Base-by-base conservation (phyloP, 805 yeast species). In the Grigorovia humatica region DNA sequence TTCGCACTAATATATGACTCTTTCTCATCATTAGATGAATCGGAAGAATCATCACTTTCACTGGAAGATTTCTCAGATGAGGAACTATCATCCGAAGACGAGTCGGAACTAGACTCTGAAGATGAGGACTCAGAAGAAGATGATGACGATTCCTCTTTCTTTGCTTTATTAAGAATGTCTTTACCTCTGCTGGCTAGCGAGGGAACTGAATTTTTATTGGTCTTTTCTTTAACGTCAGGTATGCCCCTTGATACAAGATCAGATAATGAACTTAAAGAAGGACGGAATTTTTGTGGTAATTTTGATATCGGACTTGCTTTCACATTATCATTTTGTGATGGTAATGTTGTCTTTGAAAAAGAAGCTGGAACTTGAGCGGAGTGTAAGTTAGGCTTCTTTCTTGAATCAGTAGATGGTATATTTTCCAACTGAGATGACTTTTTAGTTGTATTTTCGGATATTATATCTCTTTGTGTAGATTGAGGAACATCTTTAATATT, bases 211-310 rank as follows among this genome's bases (percentile, higher is more conserved):
- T 17, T n/a, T 17, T 51, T 44, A 5, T 9, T 19, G 27, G 38
- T 54, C 19, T 70, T 70, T 46, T 81, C 86, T 51, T 73, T 75
- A 0, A 83, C 87, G 19, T 79, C 85, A 1, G 89, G 89, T 12
- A 83, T 74, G 4, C 87, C 88, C 49, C 82, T 71, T n/a, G 75
- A 72, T 4, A 76, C 81, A 53, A 83, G 68, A 54, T 82, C 85
- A 2, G 79, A 75, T 35, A 83, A 65, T 0, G 85, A 77, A 49
- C 71, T 70, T 50, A 80, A 71, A 0, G 82, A 76, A 9, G 68
- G 62, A 38, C 72, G 68, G 15, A 65, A 56, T 45, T 61, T 67
- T 30, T 63, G 63, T 8, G 66, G 63, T 19, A 61, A 53, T 17
- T 57, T 57, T 15, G 56, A 52, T 23, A 56, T 42, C 43, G 59